Conservation (phyloP, 2,329 filamentous ascomycete genomes). For the Cladosporium sp. region DNA sequence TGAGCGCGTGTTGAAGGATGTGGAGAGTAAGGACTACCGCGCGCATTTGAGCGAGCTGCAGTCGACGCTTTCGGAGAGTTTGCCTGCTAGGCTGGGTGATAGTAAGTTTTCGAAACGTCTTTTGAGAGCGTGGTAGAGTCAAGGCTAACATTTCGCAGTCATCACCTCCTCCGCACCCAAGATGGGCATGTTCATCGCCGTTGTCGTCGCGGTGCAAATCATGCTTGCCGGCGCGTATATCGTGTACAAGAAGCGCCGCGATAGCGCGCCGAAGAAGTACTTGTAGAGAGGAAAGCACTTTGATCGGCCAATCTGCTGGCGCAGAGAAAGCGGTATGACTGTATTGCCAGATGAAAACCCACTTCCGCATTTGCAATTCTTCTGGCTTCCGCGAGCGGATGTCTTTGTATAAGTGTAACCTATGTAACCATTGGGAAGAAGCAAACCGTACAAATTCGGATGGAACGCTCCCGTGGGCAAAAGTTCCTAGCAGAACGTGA, state of each 20-base stretch:
- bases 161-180: conserved; percentile 49
- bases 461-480: no score
- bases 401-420: no score
- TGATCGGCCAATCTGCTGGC: no score
- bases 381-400: no score
- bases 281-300: conserved; percentile 44
- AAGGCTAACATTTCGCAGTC: conserved; percentile 31
- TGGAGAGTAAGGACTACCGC: conserved; percentile 53
- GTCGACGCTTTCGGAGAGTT: conserved; percentile 43
- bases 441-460: no score
- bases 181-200: conserved; percentile 58
- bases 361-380: no score
- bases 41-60: conserved; percentile 50
- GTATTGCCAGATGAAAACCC: no score
- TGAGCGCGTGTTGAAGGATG: conserved; percentile 46
- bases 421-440: no score
- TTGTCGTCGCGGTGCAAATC: conserved; percentile 69
- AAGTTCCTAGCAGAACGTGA: no score
- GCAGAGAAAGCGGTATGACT: no score
- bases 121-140: neutral
- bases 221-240: conserved; percentile 64
- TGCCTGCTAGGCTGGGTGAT: conserved; percentile 45
- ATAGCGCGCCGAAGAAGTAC: conserved; percentile 83
- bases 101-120: conserved; percentile 35
- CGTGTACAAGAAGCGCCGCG: conserved; percentile 72